Evolutionary conservation across 129 eudicot genomes (phyloP).

Genomic region (Daucus carota): DH1_v3.0 NC_030386.2:25257501-25258000

Average conservation of each 20-base stretch:
- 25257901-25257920: too few relatives aligned
- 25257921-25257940: too few relatives aligned
- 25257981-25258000: too few relatives aligned
- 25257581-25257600: conserved; percentile 10
- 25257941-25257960: too few relatives aligned
- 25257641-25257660: background rate
- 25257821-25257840: conserved; percentile 14
- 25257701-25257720: too few relatives aligned
- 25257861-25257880: too few relatives aligned
- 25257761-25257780: background rate
- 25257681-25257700: background rate
- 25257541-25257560: background rate
- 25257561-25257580: conserved; percentile 4
- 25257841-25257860: background rate
- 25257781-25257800: background rate
- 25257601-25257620: background rate
- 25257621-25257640: conserved; percentile 9
- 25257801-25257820: conserved; percentile 9
- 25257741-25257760: background rate
- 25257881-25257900: too few relatives aligned
- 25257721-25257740: too few relatives aligned
- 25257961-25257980: too few relatives aligned
- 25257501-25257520: background rate
- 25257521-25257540: background rate
- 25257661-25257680: background rate